phyloP scores from a whole-genome alignment of 768 basidiomycete genomes.

The Suillus subalutaceus region DNA sequence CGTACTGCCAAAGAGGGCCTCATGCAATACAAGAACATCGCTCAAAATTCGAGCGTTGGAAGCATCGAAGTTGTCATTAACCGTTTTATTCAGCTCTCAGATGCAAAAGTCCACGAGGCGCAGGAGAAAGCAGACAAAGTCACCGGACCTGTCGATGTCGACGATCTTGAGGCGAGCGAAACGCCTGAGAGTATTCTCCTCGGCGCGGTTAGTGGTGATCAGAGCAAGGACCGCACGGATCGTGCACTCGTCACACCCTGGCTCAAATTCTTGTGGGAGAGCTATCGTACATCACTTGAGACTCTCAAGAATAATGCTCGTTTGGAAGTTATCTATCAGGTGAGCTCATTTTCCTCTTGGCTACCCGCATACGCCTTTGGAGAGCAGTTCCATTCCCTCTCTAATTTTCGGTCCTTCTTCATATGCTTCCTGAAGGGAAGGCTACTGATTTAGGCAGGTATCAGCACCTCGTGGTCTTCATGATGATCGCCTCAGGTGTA shows the following conservation, averaged over 20 bases:
- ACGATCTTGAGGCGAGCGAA: constrained; percentile 94
- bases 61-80: constrained; percentile 93
- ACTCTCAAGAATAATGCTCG: constrained; percentile 95
- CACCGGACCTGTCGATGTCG: constrained; percentile 77
- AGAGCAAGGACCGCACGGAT: constrained; percentile 94
- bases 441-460: neutral
- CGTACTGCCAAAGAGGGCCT: constrained; percentile 93
- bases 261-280: constrained; percentile 99
- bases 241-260: constrained; percentile 94
- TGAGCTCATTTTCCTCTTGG: constrained; percentile 36
- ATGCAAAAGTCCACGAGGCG: constrained; percentile 81
- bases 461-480: neutral
- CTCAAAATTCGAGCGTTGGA: constrained; percentile 87
- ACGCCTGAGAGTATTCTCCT: constrained; percentile 92
- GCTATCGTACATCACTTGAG: constrained; percentile 93
- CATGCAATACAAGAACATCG: constrained; percentile 98
- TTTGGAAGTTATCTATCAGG: constrained; percentile 93
- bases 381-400: constrained; percentile 5
- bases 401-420: neutral
- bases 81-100: constrained; percentile 78
- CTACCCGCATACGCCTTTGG: neutral
- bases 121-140: constrained; percentile 84
- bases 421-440: constrained; percentile 8
- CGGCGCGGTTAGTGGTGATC: constrained; percentile 86
- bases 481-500: neutral